phyloP scores from a whole-genome alignment of 345 rosid species.

The Hirschfeldia incana region DNA sequence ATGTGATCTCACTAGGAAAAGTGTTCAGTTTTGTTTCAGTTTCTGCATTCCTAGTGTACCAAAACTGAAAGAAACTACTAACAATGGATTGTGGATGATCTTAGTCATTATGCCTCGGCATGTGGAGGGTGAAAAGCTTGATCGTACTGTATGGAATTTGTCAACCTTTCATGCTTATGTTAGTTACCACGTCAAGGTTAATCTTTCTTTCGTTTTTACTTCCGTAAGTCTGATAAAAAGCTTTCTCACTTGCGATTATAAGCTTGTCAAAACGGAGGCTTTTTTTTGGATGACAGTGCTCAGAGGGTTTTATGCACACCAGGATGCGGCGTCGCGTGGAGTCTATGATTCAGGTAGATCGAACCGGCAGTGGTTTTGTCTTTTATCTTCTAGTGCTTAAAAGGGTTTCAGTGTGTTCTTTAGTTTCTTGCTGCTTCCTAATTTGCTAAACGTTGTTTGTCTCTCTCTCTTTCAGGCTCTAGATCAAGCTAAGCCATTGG shows the following conservation, averaged over 20 bases:
- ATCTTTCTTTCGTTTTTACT: slow-evolving; percentile 25
- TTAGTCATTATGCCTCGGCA: slow-evolving; percentile 88
- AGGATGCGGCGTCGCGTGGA: slow-evolving; percentile 95
- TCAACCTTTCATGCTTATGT: slow-evolving; percentile 95
- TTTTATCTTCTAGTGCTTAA: background rate
- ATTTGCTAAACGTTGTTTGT: background rate
- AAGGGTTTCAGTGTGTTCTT: background rate
- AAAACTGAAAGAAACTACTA: slow-evolving; percentile 10
- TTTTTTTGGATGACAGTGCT: slow-evolving; percentile 49
- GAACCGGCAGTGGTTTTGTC: background rate
- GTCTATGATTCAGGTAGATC: slow-evolving; percentile 76
- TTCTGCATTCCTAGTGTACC: background rate
- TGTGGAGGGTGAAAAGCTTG: slow-evolving; percentile 86
- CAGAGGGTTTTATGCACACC: slow-evolving; percentile 97
- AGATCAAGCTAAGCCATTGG: slow-evolving; percentile 65
- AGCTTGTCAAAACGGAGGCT: background rate
- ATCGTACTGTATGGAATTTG: slow-evolving; percentile 84
- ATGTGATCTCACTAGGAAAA: slow-evolving; percentile 20
- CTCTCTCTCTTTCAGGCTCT: slow-evolving; percentile 45
- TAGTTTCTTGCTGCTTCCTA: slow-evolving; percentile 4
- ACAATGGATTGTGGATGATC: slow-evolving; percentile 9
- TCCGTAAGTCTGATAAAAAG: background rate
- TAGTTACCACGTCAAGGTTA: slow-evolving; percentile 93
- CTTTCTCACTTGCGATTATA: background rate
- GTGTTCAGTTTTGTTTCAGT: background rate